Evolutionary conservation across 768 basidiomycete genomes (phyloP).

Genomic region (Kwoniella europaea): DNA sequence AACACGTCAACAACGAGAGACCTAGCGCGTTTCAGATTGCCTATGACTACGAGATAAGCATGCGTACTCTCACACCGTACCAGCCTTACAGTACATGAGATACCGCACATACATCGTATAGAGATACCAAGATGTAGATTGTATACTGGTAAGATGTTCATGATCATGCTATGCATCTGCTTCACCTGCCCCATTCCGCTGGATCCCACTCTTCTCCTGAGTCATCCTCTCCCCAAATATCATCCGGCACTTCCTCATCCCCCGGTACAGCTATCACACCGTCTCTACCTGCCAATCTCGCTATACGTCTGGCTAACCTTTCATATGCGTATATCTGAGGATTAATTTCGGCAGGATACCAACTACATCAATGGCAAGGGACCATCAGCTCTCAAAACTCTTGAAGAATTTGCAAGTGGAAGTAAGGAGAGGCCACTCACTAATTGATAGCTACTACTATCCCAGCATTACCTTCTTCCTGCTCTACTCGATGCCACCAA

Average conservation of each 20-base stretch:
- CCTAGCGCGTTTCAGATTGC: not conserved
- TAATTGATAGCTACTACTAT: slow-evolving; percentile 57
- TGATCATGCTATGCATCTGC: not conserved
- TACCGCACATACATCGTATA: too few relatives aligned
- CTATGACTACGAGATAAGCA: not conserved
- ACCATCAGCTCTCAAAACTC: not conserved
- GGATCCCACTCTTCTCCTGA: slow-evolving; percentile 42
- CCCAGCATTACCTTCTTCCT: slow-evolving; percentile 57
- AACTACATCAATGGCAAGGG: slow-evolving; percentile 23
- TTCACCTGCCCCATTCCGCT: slow-evolving; percentile 40
- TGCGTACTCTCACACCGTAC: too few relatives aligned
- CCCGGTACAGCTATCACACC: slow-evolving; percentile 44
- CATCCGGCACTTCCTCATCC: slow-evolving; percentile 23
- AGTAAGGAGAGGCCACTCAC: slow-evolving; percentile 36
- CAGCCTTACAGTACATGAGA: too few relatives aligned
- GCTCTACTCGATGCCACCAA: slow-evolving; percentile 92
- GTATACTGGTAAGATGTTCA: too few relatives aligned
- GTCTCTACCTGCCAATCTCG: slow-evolving; percentile 30
- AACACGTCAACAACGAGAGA: not conserved
- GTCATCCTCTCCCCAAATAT: slow-evolving; percentile 27
- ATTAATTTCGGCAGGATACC: slow-evolving; percentile 44
- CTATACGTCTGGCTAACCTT: slow-evolving; percentile 34
- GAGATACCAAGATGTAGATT: not conserved
- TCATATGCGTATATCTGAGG: slow-evolving; percentile 43
- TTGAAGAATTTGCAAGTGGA: too few relatives aligned